phyloP scores from a whole-genome alignment of 345 rosid genomes.

The Brassica juncea region DNA sequence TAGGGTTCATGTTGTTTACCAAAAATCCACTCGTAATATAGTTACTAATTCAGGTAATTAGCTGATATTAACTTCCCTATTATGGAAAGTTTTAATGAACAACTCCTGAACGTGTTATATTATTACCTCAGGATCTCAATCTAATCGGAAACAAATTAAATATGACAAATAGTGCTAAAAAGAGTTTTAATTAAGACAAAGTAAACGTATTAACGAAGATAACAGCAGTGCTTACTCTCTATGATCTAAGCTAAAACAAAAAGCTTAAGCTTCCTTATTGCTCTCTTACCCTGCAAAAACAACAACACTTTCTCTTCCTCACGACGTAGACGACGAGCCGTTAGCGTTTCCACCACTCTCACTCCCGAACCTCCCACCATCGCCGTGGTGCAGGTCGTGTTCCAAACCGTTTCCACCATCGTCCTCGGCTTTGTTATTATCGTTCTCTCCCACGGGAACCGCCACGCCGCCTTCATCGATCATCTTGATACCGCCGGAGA shows the following conservation, averaged over 20 bases:
- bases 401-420: conserved; percentile 1
- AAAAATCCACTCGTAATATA: background rate
- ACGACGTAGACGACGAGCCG: conserved; percentile 40
- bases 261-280: conserved; percentile 37
- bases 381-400: background rate
- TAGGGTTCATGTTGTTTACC: conserved; percentile 9
- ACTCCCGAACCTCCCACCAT: conserved; percentile 32
- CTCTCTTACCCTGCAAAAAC: conserved; percentile 33
- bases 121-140: conserved; percentile 1
- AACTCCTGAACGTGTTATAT: background rate
- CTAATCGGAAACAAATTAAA: background rate
- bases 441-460: background rate
- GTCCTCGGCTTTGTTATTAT: background rate
- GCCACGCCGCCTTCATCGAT: too few species aligned
- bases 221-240: conserved; percentile 17
- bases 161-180: background rate
- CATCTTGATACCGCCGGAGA: background rate
- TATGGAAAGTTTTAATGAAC: background rate
- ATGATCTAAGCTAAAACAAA: conserved; percentile 21
- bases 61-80: background rate
- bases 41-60: conserved; percentile 12
- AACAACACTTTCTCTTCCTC: conserved; percentile 8
- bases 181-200: conserved; percentile 23
- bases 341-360: conserved; percentile 35
- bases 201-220: conserved; percentile 32